Evolutionary conservation across 352 stramenopile species (phyloP).

Genomic region (Globisporangium spiculum): DNA sequence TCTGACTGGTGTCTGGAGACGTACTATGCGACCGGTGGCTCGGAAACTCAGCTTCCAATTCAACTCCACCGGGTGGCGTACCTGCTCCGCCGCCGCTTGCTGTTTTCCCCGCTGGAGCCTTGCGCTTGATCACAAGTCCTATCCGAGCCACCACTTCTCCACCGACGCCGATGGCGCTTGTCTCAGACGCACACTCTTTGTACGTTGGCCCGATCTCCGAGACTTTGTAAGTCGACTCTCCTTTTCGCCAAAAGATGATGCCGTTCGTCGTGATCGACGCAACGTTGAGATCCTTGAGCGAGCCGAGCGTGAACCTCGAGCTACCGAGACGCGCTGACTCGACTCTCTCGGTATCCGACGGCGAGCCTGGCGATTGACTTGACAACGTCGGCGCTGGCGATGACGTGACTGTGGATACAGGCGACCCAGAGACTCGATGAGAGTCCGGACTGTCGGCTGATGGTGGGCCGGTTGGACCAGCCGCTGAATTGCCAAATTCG

Average conservation of each 20-base stretch:
- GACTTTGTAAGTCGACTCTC: constrained; percentile 35
- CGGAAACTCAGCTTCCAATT: not conserved
- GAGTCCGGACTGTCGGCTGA: not conserved
- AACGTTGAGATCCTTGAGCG: constrained; percentile 56
- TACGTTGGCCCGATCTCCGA: constrained; percentile 39
- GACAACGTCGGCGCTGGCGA: constrained; percentile 10
- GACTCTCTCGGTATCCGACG: not conserved
- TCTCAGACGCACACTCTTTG: constrained; percentile 34
- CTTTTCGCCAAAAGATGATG: constrained; percentile 64
- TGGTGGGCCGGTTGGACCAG: not conserved
- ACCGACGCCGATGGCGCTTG: constrained; percentile 42
- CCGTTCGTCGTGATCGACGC: constrained; percentile 59
- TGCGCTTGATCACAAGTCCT: constrained; percentile 41
- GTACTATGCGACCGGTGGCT: not conserved
- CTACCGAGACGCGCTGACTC: not conserved
- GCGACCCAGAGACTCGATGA: constrained; percentile 1
- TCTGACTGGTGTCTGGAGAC: constrained; percentile 1
- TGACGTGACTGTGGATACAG: constrained; percentile 6
- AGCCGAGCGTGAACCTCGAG: constrained; percentile 41
- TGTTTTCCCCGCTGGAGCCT: constrained; percentile 13
- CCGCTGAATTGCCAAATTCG: constrained; percentile 8
- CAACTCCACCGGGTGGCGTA: not conserved
- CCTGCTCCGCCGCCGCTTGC: not conserved
- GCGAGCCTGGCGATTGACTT: constrained; percentile 1
- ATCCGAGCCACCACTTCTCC: constrained; percentile 62